Conservation (phyloP, 139 green algal species). For the Gonium pectorale region DNA sequence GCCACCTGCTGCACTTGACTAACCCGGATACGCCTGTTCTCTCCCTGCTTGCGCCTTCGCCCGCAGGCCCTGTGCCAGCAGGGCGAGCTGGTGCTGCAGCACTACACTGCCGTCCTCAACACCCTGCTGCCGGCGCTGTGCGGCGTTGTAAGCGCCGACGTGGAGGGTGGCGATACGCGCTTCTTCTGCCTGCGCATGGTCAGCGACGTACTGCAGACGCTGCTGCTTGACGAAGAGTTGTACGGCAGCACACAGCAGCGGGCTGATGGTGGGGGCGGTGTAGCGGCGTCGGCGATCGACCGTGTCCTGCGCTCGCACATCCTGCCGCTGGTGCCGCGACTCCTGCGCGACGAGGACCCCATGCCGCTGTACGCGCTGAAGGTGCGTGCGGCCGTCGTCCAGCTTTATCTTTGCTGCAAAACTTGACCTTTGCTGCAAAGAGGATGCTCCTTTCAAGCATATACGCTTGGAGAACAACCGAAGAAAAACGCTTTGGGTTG, state of each 20-base stretch:
- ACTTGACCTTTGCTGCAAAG: no score
- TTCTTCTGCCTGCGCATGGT: constrained; percentile 93
- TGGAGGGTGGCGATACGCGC: constrained; percentile 74
- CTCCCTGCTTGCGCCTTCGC: no score
- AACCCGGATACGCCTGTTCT: no score
- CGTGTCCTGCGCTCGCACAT: constrained; percentile 69
- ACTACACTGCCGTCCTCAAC: constrained; percentile 61
- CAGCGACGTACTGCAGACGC: constrained; percentile 68
- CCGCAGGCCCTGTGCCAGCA: constrained; percentile 58
- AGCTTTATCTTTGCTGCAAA: no score
- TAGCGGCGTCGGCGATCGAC: constrained; percentile 63
- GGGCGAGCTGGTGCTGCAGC: constrained; percentile 71
- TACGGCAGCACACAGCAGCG: constrained; percentile 22
- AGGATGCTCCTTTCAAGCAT: no score
- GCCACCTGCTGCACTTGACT: no score
- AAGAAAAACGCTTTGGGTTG: no score
- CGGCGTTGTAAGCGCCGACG: constrained; percentile 56
- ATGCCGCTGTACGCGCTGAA: constrained; percentile 95
- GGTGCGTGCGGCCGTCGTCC: constrained; percentile 73
- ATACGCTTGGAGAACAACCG: no score
- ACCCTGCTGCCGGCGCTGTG: constrained; percentile 82
- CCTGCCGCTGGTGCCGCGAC: constrained; percentile 81
- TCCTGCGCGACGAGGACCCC: constrained; percentile 88
- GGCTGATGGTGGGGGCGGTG: neutral
- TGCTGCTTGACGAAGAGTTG: constrained; percentile 42